Conservation (phyloP, 441 rosid species). For the Eruca vesicaria region DNA sequence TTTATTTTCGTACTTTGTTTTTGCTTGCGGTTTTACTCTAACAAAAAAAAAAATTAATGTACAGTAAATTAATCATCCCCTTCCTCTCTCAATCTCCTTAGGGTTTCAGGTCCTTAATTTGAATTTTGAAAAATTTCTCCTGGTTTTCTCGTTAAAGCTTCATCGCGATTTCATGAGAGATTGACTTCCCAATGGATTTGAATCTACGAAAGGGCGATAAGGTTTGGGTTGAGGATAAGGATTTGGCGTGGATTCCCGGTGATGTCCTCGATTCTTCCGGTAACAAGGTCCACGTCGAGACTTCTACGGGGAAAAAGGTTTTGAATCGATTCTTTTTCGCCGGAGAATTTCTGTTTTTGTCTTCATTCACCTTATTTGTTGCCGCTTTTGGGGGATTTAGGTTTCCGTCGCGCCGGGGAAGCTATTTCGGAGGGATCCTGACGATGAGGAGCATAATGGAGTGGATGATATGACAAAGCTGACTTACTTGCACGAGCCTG, state of each 20-base stretch:
- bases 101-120: constrained; percentile 27
- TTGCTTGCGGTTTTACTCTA: constrained; percentile 14
- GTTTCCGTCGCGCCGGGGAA: constrained; percentile 54
- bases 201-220: constrained; percentile 70
- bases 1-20: background rate
- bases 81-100: background rate
- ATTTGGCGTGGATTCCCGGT: constrained; percentile 81
- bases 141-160: constrained; percentile 30
- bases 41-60: background rate
- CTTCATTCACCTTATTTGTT: background rate
- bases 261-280: constrained; percentile 55
- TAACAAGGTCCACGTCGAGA: constrained; percentile 54
- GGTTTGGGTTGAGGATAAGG: constrained; percentile 86
- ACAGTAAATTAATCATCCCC: background rate
- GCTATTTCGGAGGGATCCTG: constrained; percentile 67
- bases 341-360: background rate
- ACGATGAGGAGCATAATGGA: constrained; percentile 88
- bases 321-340: background rate
- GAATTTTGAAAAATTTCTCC: constrained; percentile 29
- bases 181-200: constrained; percentile 43
- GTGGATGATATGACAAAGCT: constrained; percentile 99
- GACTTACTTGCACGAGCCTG: constrained; percentile 92
- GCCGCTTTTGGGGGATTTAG: constrained; percentile 29
- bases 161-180: background rate
- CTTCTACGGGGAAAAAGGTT: constrained; percentile 67